Conservation (phyloP, 83 land plant genomes). For the Diphasiastrum complanatum region DNA sequence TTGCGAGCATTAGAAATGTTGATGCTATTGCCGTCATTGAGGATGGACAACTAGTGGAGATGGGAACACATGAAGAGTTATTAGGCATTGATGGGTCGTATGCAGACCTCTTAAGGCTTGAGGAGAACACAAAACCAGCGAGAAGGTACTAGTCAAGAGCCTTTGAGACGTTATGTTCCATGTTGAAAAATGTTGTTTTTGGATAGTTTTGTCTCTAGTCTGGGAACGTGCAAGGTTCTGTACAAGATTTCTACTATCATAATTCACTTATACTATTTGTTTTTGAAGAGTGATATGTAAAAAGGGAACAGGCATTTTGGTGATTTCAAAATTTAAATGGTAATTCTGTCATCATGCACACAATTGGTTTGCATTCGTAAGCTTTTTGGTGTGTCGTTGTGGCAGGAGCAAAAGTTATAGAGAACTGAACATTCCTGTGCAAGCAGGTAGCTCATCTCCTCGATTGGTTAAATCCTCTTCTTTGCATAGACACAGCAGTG, state of each 20-base stretch:
- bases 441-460: constrained; percentile 39
- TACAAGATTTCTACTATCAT: too few species aligned
- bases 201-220: too few species aligned
- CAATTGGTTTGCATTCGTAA: too few species aligned
- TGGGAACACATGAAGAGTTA: constrained; percentile 97
- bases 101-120: constrained; percentile 84
- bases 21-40: constrained; percentile 98
- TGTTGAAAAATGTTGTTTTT: not conserved
- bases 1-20: constrained; percentile 83
- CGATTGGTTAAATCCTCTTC: constrained; percentile 80
- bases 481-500: constrained; percentile 52
- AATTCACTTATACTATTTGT: too few species aligned
- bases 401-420: constrained; percentile 5
- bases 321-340: too few species aligned
- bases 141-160: constrained; percentile 45
- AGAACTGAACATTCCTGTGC: constrained; percentile 4
- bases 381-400: too few species aligned
- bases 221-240: too few species aligned
- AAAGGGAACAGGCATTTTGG: too few species aligned
- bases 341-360: too few species aligned
- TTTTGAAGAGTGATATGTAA: too few species aligned
- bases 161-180: not conserved
- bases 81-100: constrained; percentile 71
- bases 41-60: constrained; percentile 95
- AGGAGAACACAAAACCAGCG: constrained; percentile 91